Evolutionary conservation across 768 basidiomycete species (phyloP), one percentile per base, ranked within the genome.

Genomic region (Lactarius hengduanensis): DNA sequence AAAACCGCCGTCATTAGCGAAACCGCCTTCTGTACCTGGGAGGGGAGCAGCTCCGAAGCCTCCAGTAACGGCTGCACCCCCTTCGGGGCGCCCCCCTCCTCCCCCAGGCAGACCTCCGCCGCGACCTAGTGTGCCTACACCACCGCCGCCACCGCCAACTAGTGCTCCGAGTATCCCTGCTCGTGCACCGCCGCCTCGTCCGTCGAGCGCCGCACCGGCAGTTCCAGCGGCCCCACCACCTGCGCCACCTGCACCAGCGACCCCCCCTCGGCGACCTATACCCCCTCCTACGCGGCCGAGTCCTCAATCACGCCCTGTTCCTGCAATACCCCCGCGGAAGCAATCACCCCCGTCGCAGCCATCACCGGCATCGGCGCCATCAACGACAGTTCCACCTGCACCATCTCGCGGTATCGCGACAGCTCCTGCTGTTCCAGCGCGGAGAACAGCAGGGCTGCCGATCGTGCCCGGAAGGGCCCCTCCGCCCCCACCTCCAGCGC

Each of bases 1-100:
- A 26, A 69, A 62, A 58, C 57, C 64, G n/a, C 57, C 65, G 2
- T 61, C 63, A 26, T 59, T 68, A 1, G 67, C 64, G 7, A 68
- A 68, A 57, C 65, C 72, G 47, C 72, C 61, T 59, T 61, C 74
- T 6, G 65, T 74, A 6, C 77, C 79, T 11, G 66, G 78, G 45
- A 81, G 84, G 63, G 74, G 73, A 22, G 72, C 73, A 4, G 77
- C 77, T 10, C 57, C 75, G 45, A 73, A 74, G n/a, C 71, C 71
- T 28, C 67, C 71, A 15, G 58, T 61, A 7, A 68, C 74, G 50
- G 63, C 69, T 11, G 61, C 64, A 38, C n/a, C 74, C 9, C 59
- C 71, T 58, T 72, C 74, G n/a, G 65, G 70, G 16, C 67, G 75
- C 41, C 74, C 77, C 30, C 67, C 75, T 10, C 74, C 74, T 45